A percentile compares a stretch with the other conserved stretches of the same genome.
phyloP scores from a whole-genome alignment of 495 filamentous ascomycete genomes.

The Rhizodiscina lignyota region DNA sequence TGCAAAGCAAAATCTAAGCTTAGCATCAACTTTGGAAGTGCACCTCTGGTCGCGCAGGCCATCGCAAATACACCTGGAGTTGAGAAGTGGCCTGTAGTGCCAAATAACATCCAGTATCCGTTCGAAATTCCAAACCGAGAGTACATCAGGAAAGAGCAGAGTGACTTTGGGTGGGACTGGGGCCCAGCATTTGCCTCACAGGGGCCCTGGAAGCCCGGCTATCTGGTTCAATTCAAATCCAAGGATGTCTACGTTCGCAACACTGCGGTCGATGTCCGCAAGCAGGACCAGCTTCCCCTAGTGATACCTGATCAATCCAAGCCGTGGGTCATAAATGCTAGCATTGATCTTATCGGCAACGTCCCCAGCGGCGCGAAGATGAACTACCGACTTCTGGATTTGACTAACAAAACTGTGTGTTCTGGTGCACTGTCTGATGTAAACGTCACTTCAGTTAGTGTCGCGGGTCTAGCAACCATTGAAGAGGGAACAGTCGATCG shows the following conservation, averaged over 20 bases:
- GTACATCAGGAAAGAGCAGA: slow-evolving; percentile 54
- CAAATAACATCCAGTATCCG: too few relatives aligned
- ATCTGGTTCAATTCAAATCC: slow-evolving; percentile 34
- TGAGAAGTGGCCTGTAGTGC: too few relatives aligned
- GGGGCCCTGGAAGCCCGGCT: slow-evolving; percentile 49
- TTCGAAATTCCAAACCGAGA: slow-evolving; percentile 39
- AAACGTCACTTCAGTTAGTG: too few relatives aligned
- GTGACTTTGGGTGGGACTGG: slow-evolving; percentile 61
- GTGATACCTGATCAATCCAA: slow-evolving; percentile 40
- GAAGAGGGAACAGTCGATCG: too few relatives aligned
- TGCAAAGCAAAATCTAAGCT: too few relatives aligned
- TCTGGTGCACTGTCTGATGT: too few relatives aligned
- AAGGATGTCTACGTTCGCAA: slow-evolving; percentile 37
- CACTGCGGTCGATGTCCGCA: slow-evolving; percentile 42
- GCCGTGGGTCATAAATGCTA: slow-evolving; percentile 55
- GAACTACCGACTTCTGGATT: too few relatives aligned
- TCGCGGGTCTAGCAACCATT: too few relatives aligned
- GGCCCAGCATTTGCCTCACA: slow-evolving; percentile 48
- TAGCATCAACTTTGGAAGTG: too few relatives aligned
- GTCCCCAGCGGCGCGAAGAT: slow-evolving; percentile 31
- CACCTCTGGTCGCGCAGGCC: too few relatives aligned
- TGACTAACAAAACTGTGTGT: too few relatives aligned
- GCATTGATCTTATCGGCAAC: slow-evolving; percentile 42
- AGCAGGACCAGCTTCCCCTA: slow-evolving; percentile 42
- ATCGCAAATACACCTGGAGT: too few relatives aligned